Evolutionary conservation across 345 rosid genomes (phyloP), one percentile per base, ranked within the genome.

Genomic region (Hibiscus trionum): DNA sequence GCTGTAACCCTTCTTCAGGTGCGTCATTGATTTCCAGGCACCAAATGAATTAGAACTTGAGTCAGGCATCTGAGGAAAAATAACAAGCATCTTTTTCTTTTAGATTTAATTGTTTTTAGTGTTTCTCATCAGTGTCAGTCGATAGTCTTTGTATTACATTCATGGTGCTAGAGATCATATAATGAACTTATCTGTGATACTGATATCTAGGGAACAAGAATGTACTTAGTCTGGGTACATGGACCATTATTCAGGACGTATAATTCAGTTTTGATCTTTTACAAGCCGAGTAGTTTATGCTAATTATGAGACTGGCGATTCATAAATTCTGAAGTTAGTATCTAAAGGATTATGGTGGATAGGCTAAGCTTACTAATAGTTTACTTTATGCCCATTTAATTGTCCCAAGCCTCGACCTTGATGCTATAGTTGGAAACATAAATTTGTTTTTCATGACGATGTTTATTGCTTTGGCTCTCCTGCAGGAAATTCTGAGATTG

Each of bases 1-100:
- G 98, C 98, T 5, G 98, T 92, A 42, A 92, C 91, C 61, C 91
- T 95, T 78, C 89, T 95, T 66, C 86, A 84, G 98, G 98, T 95
- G 77, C 0, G 12, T 58, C 19, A 21, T 71, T 69, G 9, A 33
- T 62, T n/a, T 33, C 27, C 11, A n/a, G 72, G 21, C n/a, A 55
- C 37, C 65, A 46, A 55, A 57, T 66, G 31, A n/a, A 68, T 52
- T 52, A 4, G 17, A 56, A 46, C 35, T 66, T 46, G 37, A 21
- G 33, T 44, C 53, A 65, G 21, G 52, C 53, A 5, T 46, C 56
- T 10, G 11, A 42, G 47, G 47, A 42, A 42, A 42, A 42, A 42
- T 42, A 42, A 42, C 47, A 42, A 42, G 47, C 14, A 44, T 44
- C 11, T 7, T 37, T 11, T 2, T 14, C 11, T 66, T 29, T 42